These are phyloP conservation scores for Boletus vinaceobasis DNA, from an alignment of 768 basidiomycete species.

Conservation along the genomic window DNA sequence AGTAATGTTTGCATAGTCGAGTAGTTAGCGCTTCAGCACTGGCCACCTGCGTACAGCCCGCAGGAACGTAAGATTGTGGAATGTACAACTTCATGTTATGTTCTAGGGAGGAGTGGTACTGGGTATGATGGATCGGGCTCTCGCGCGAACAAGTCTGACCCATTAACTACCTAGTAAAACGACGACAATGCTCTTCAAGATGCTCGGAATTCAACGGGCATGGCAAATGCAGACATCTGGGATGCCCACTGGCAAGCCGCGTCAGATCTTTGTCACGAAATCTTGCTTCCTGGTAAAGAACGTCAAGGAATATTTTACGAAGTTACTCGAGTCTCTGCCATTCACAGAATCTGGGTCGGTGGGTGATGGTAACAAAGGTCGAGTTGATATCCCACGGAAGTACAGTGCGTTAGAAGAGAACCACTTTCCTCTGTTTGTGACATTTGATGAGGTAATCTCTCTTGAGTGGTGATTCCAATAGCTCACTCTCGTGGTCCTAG, in stretches of 20 bases:
- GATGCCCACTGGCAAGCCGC: slow-evolving; percentile 46
- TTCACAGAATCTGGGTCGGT: slow-evolving; percentile 28
- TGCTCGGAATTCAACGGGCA: slow-evolving; percentile 62
- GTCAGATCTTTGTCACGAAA: slow-evolving; percentile 73
- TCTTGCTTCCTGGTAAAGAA: slow-evolving; percentile 63
- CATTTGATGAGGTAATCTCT: slow-evolving; percentile 53
- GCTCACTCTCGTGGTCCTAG: slow-evolving; percentile 8
- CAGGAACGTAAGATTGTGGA: slow-evolving; percentile 58
- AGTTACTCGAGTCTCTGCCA: slow-evolving; percentile 44
- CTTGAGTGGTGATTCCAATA: not conserved
- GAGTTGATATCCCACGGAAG: slow-evolving; percentile 34
- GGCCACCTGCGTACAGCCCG: slow-evolving; percentile 25
- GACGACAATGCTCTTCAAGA: slow-evolving; percentile 74
- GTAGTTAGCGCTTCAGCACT: slow-evolving; percentile 18
- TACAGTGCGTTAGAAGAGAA: slow-evolving; percentile 56
- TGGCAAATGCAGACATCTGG: slow-evolving; percentile 36
- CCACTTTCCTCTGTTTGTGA: slow-evolving; percentile 70
- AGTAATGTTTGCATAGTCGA: not conserved
- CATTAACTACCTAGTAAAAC: slow-evolving; percentile 50
- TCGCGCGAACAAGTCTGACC: not conserved
- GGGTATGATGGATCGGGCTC: slow-evolving; percentile 41
- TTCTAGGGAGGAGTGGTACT: slow-evolving; percentile 69
- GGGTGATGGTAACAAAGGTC: slow-evolving; percentile 34
- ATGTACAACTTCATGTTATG: slow-evolving; percentile 58
- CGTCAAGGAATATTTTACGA: slow-evolving; percentile 64